Evolutionary conservation across 306 rosid genomes (phyloP).

Genomic region (Lagenaria siceraria): DNA sequence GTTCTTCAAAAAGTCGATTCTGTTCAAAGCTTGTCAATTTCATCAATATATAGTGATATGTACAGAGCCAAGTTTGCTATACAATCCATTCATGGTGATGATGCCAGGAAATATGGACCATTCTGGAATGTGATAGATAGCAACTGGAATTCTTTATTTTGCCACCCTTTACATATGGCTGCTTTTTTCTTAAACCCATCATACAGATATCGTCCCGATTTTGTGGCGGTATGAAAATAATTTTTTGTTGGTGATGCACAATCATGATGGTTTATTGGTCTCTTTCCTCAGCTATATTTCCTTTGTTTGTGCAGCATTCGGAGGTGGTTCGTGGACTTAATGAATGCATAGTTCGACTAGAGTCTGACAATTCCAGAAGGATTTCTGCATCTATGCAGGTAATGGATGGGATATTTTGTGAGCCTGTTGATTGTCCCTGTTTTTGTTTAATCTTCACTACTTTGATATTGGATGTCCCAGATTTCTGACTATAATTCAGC

Average conservation of each 20-base stretch:
- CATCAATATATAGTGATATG: slow-evolving; percentile 65
- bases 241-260: slow-evolving; percentile 4
- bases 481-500: slow-evolving; percentile 75
- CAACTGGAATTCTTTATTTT: slow-evolving; percentile 62
- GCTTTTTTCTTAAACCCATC: slow-evolving; percentile 91
- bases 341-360: slow-evolving; percentile 78
- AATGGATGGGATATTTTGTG: slow-evolving; percentile 10
- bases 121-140: slow-evolving; percentile 79
- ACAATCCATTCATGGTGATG: slow-evolving; percentile 53
- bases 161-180: slow-evolving; percentile 82
- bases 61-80: slow-evolving; percentile 73
- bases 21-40: slow-evolving; percentile 61
- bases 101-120: slow-evolving; percentile 65
- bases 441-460: not conserved
- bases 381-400: slow-evolving; percentile 91
- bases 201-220: slow-evolving; percentile 71
- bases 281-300: slow-evolving; percentile 24
- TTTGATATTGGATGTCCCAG: slow-evolving; percentile 30
- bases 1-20: slow-evolving; percentile 59
- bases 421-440: not conserved
- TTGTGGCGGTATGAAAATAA: slow-evolving; percentile 46
- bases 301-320: slow-evolving; percentile 46
- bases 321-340: slow-evolving; percentile 83
- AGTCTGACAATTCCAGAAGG: slow-evolving; percentile 61
- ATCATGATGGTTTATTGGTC: slow-evolving; percentile 15